phyloP scores from a whole-genome alignment of 1,284 basidiomycete species.

The Cystobasidium pallidum region DNA sequence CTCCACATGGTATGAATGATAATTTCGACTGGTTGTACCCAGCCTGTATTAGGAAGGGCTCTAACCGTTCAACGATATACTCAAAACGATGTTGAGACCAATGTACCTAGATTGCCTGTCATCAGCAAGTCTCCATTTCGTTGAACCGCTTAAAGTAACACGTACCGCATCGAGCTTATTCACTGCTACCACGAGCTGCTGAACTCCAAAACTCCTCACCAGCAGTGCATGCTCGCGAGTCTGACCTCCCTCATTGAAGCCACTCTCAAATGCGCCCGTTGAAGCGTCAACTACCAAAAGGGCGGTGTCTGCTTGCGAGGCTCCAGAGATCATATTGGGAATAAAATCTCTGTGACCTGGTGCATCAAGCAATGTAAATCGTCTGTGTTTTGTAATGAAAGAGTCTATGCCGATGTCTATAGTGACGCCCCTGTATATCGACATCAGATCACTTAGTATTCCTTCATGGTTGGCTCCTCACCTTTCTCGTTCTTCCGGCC shows the following conservation, averaged over 20 bases:
- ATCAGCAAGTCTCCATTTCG: too few species aligned
- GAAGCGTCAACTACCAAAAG: conserved; percentile 91
- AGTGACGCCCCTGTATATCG: conserved; percentile 76
- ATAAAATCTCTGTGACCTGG: conserved; percentile 97
- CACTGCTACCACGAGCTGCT: conserved; percentile 86
- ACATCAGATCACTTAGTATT: too few species aligned
- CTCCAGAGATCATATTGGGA: conserved; percentile 98
- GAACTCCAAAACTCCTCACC: conserved; percentile 90
- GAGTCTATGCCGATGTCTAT: conserved; percentile 93
- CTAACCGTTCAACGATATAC: conserved; percentile 74
- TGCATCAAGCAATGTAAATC: conserved; percentile 90
- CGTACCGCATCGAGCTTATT: conserved; percentile 90
- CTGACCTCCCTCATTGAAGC: conserved; percentile 91
- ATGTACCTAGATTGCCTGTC: conserved; percentile 74
- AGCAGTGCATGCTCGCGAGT: conserved; percentile 95
- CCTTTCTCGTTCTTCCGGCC: conserved; percentile 89
- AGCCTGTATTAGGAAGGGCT: conserved; percentile 80
- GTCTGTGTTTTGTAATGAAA: conserved; percentile 73
- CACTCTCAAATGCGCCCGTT: conserved; percentile 91
- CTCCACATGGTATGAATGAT: conserved; percentile 84
- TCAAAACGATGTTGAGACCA: conserved; percentile 84
- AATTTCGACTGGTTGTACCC: conserved; percentile 81
- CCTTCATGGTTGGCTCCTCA: conserved; percentile 56
- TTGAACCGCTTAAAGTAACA: too few species aligned
- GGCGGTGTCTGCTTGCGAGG: conserved; percentile 94